Evolutionary conservation across 2,329 filamentous ascomycete genomes (phyloP), one percentile per base, ranked within the genome.

Genomic region (Blumeriella jaapii): DNA sequence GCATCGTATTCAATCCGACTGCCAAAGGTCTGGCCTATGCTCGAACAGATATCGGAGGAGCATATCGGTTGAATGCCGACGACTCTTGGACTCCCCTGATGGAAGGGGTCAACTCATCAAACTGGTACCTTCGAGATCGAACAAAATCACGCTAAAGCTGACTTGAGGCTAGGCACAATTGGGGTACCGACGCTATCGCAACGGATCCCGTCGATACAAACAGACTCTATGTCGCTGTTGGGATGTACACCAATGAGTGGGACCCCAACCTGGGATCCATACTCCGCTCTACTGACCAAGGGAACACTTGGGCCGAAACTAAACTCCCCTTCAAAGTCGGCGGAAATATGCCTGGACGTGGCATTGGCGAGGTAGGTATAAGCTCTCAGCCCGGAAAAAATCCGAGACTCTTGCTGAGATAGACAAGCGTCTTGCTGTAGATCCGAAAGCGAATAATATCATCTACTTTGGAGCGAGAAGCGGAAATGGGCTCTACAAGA

Each of bases 311-410:
- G 66, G 47, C 57, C 1, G 57, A 60, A 13, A 63, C 66, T 0
- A 55, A 57, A 5, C 58, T 75, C 0, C 60, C 67, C 2, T 75
- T 75, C 59, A 75, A 75, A 50, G 67, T 73, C 29, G 71, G 71
- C 6, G 71, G 71, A 0, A 75, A 75, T 49, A 74, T 74, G 69
- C 70, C 71, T 6, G 71, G 71, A 2, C 64, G 71, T 17, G 71
- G 71, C 6, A 67, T 65, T 53, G 71, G 71, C 11, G 71, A 74
- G 36, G 46, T 45, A 36, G 12, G 29, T 20, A 12, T 16, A 5
- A 9, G 18, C 3, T n/a, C n/a, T 6, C 6, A 4, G 9, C 24
- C n/a, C n/a, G n/a, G n/a, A 15, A 4, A 6, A 9, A 18, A 17
- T n/a, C 11, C 1, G 24, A 23, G 4, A n/a, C 7, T 8, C 9